phyloP scores from a whole-genome alignment of 169 alveolate species.

The Perkinsus chesapeaki region DNA sequence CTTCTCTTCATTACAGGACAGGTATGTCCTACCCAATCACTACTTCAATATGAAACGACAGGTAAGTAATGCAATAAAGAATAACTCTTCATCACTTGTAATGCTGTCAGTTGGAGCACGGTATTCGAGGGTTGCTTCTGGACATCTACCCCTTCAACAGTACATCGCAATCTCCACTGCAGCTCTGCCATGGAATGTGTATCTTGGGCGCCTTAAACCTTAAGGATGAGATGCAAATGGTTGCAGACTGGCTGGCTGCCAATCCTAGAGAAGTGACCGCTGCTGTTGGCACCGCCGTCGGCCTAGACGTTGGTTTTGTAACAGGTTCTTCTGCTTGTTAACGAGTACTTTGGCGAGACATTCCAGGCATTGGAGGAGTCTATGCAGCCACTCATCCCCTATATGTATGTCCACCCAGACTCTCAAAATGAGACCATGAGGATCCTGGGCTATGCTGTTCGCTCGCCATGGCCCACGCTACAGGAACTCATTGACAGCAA shows the following conservation, averaged over 20 bases:
- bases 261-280: background rate
- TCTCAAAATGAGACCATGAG: background rate
- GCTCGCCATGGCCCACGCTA: background rate
- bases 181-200: background rate
- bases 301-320: background rate
- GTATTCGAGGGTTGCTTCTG: background rate
- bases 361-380: background rate
- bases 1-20: background rate
- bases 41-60: background rate
- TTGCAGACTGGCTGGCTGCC: background rate
- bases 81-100: background rate
- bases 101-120: background rate
- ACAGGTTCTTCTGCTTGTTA: background rate
- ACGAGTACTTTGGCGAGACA: background rate
- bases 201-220: background rate
- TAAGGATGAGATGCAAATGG: background rate
- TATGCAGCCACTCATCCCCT: background rate
- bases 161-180: background rate
- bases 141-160: background rate
- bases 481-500: background rate
- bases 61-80: background rate
- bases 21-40: background rate
- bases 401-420: background rate
- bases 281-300: background rate
- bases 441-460: background rate